Conservation (phyloP, 495 filamentous ascomycete genomes). For the Echria macrotheca region DNA sequence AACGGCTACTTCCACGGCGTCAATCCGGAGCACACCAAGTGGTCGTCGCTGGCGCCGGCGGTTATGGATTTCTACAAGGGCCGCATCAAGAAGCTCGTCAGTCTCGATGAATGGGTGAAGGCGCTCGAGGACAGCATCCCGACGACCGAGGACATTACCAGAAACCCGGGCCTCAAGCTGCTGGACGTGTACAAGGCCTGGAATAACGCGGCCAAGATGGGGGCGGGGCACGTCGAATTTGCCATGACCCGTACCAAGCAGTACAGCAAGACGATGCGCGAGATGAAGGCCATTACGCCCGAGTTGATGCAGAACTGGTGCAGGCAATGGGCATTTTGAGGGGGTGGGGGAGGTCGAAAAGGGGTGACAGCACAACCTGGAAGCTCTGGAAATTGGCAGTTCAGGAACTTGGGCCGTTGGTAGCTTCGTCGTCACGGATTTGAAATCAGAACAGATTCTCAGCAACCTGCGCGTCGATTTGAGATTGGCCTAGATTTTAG, state of each 20-base stretch:
- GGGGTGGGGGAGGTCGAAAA: slow-evolving; percentile 4
- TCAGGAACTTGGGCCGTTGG: too few species aligned
- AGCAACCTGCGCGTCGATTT: too few species aligned
- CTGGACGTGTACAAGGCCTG: slow-evolving; percentile 37
- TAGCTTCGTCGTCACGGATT: too few species aligned
- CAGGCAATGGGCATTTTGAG: slow-evolving; percentile 34
- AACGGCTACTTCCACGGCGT: slow-evolving; percentile 46
- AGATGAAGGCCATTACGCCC: slow-evolving; percentile 31
- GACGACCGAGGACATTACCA: slow-evolving; percentile 24
- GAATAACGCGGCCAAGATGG: slow-evolving; percentile 15
- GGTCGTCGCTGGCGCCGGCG: slow-evolving; percentile 28
- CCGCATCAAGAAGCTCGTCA: slow-evolving; percentile 32
- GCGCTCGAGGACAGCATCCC: slow-evolving; percentile 31
- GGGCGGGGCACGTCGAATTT: slow-evolving; percentile 24
- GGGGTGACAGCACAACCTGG: too few species aligned
- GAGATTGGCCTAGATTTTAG: too few species aligned
- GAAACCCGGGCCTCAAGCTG: slow-evolving; percentile 43
- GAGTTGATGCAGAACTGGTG: slow-evolving; percentile 48
- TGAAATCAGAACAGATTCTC: too few species aligned
- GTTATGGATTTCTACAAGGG: slow-evolving; percentile 35
- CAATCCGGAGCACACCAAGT: slow-evolving; percentile 35
- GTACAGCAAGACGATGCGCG: slow-evolving; percentile 33
- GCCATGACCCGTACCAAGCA: slow-evolving; percentile 25
- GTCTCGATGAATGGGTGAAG: slow-evolving; percentile 37
- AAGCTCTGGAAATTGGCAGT: too few species aligned